A percentile compares a stretch with the other conserved stretches of the same genome.
Evolutionary conservation across 371 early-diverging fungal species (phyloP).

Genomic region (Mucor plumbeus): DNA sequence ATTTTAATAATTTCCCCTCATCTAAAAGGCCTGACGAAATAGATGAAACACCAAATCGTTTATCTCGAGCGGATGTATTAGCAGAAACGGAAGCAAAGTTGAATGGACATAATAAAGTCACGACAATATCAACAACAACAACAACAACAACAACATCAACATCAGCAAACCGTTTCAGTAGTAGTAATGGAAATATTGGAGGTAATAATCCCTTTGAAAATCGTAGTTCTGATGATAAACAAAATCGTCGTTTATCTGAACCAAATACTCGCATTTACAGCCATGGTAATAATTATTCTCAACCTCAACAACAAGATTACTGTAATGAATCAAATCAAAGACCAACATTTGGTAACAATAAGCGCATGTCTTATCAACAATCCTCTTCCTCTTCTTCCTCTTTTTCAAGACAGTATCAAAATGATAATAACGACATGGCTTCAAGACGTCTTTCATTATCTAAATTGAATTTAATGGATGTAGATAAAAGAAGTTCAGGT

Average conservation of each 20-base stretch:
- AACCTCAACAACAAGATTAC: not conserved
- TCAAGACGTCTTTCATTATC: slow-evolving; percentile 1
- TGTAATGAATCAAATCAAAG: not conserved
- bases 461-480: slow-evolving; percentile 3
- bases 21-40: not conserved
- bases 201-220: no score
- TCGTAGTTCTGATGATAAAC: slow-evolving; percentile 19
- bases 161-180: not conserved
- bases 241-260: slow-evolving; percentile 49
- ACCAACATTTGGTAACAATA: slow-evolving; percentile 3
- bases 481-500: not conserved
- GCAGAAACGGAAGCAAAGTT: slow-evolving; percentile 57
- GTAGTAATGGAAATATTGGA: no score
- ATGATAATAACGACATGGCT: not conserved
- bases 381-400: not conserved
- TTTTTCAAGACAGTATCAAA: not conserved
- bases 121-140: not conserved
- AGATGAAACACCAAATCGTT: slow-evolving; percentile 21
- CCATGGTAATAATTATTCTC: not conserved
- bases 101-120: slow-evolving; percentile 27
- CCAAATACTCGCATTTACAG: slow-evolving; percentile 36
- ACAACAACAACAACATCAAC: not conserved
- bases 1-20: slow-evolving; percentile 44
- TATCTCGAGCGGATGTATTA: slow-evolving; percentile 45
- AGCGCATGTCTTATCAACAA: slow-evolving; percentile 20